Evolutionary conservation across 2,329 filamentous ascomycete genomes (phyloP).

Genomic region (Fusarium nanum): DNA sequence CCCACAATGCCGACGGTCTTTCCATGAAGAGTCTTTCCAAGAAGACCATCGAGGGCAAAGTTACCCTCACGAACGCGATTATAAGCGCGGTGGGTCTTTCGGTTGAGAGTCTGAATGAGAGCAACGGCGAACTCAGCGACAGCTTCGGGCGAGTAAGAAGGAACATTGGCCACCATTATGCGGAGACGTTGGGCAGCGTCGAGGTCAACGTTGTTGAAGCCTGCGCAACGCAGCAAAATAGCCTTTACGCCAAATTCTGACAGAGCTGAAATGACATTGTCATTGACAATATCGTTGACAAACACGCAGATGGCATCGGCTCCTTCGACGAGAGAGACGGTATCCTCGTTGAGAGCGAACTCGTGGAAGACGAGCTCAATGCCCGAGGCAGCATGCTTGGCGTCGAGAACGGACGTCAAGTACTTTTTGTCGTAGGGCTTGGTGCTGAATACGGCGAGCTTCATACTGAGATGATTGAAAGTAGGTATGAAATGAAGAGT

Average conservation of each 20-base stretch:
- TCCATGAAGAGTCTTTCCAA: conserved; percentile 69
- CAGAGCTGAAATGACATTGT: conserved; percentile 63
- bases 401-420: conserved; percentile 58
- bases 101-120: conserved; percentile 74
- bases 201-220: conserved; percentile 76
- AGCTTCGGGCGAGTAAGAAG: conserved; percentile 75
- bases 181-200: conserved; percentile 63
- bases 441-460: conserved; percentile 72
- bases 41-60: conserved; percentile 72
- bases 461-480: conserved; percentile 54
- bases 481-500: background rate
- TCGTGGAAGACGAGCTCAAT: conserved; percentile 68
- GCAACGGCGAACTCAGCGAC: conserved; percentile 78
- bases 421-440: conserved; percentile 72
- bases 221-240: conserved; percentile 74
- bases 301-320: conserved; percentile 73
- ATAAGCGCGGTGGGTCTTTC: conserved; percentile 75
- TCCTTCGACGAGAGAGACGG: conserved; percentile 63
- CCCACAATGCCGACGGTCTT: conserved; percentile 76
- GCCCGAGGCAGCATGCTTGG: conserved; percentile 49
- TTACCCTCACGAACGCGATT: conserved; percentile 76
- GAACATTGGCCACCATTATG: conserved; percentile 73
- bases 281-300: conserved; percentile 71
- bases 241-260: conserved; percentile 63
- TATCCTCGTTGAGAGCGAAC: conserved; percentile 66